Evolutionary conservation across 768 basidiomycete genomes (phyloP).

Genomic region (Coprinopsis marcescibilis): DNA sequence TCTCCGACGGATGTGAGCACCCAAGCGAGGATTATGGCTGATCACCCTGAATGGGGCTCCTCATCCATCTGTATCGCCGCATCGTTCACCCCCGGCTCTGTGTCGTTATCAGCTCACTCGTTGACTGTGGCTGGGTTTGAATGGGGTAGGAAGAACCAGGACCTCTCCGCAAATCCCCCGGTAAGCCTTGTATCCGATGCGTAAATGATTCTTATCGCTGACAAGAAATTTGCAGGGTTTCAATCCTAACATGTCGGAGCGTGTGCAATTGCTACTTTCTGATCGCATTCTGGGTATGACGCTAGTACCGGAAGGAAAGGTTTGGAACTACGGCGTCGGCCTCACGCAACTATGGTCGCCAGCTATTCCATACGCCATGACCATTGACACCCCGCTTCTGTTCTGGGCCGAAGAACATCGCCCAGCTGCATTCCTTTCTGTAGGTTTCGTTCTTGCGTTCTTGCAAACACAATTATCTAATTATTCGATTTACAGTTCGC

Average conservation of each 20-base stretch:
- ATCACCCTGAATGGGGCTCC: conserved; percentile 92
- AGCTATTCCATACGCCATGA: conserved; percentile 74
- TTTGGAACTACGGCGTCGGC: conserved; percentile 97
- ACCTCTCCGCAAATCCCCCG: conserved; percentile 76
- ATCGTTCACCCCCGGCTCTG: conserved; percentile 97
- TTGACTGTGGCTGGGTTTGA: conserved; percentile 92
- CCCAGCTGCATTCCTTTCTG: conserved; percentile 89
- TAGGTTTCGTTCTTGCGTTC: conserved; percentile 32
- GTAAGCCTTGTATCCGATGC: conserved; percentile 24
- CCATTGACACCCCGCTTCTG: conserved; percentile 84
- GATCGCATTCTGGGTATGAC: conserved; percentile 97
- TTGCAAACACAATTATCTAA: neutral
- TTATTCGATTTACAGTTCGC: conserved; percentile 57
- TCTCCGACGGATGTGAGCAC: conserved; percentile 91
- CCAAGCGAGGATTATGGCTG: conserved; percentile 95
- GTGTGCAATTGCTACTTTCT: conserved; percentile 87
- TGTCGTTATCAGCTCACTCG: conserved; percentile 90
- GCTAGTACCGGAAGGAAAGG: conserved; percentile 85
- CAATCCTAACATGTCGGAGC: conserved; percentile 98
- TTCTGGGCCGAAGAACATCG: conserved; percentile 98
- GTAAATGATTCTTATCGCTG: conserved; percentile 20
- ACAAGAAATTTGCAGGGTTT: conserved; percentile 54
- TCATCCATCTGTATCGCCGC: conserved; percentile 90
- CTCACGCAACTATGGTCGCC: conserved; percentile 89
- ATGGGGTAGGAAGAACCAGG: conserved; percentile 93